Evolutionary conservation across 1,284 basidiomycete genomes (phyloP), one percentile per base, ranked within the genome.

Genomic region (Neolentinus lepideus): DNA sequence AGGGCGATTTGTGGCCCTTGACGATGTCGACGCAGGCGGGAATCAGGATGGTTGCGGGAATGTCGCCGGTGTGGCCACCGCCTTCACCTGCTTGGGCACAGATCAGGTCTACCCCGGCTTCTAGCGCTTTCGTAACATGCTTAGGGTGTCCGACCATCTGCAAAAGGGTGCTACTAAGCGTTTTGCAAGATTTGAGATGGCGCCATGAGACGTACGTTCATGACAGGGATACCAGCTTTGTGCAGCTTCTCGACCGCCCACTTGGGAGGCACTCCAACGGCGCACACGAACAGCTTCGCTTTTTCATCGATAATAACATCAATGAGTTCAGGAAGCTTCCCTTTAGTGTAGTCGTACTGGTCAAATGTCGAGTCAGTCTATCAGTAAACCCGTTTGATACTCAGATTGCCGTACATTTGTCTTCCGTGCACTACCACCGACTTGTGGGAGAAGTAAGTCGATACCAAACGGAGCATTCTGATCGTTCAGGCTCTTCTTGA

Each of bases 121-220:
- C 86, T 38, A 94, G 77, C 8, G 92, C 92, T 68, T 92, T 92
- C 53, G 73, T 61, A 48, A 90, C 90, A 69, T 94, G 92, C 69
- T 91, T 94, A 3, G 90, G 90, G 68, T 90, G 87, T 16, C 92
- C 92, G 60, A 96, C 86, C 91, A 95, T 95, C 79, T 84, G 58
- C 1, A 51, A 26, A 26, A 52, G 31, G n/a, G 12, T 14, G 22
- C 14, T 48, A 22, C n/a, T 14, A 14, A 31, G 25, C 16, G 21
- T n/a, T 35, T 2, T 50, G 43, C 43, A 16, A 46, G 24, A 4
- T 4, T 21, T 16, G 16, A 16, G n/a, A 46, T 4, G 16, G 16
- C 16, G 43, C 6, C 10, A n/a, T 46, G 43, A 31, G 35, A 64
- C 79, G 62, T 62, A 83, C 81, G 66, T 94, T 94, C 89, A 92